Conservation (phyloP, 306 rosid genomes). For the Castanospermum australe region DNA sequence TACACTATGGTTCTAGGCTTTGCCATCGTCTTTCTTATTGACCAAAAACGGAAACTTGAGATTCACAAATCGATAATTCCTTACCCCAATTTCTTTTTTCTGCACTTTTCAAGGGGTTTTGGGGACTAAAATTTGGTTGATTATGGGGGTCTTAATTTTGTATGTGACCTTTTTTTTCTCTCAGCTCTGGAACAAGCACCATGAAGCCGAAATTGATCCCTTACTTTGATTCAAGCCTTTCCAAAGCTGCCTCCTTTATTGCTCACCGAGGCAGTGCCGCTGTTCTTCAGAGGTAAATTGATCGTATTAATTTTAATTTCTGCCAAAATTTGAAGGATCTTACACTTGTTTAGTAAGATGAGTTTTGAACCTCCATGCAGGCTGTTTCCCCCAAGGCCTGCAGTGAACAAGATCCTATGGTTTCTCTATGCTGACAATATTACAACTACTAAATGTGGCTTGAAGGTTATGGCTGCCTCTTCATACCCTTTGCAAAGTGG, state of each 20-base stretch:
- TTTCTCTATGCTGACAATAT: constrained; percentile 57
- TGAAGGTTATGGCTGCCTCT: constrained; percentile 73
- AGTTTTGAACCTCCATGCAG: constrained; percentile 27
- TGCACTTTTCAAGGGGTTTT: not conserved
- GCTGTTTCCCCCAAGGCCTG: constrained; percentile 55
- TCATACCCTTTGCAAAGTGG: constrained; percentile 56
- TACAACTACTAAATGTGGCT: constrained; percentile 57
- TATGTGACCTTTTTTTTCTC: not conserved
- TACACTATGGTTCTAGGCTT: not conserved
- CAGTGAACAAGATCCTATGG: constrained; percentile 45
- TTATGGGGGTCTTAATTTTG: not conserved
- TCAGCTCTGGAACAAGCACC: constrained; percentile 62
- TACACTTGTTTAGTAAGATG: not conserved
- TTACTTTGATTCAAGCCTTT: constrained; percentile 59
- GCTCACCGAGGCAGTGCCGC: constrained; percentile 50
- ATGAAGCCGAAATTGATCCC: constrained; percentile 69
- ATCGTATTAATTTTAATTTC: not conserved
- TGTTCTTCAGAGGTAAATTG: constrained; percentile 47
- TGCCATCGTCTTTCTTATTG: not conserved
- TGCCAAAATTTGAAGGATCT: not conserved
- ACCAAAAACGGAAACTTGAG: not conserved
- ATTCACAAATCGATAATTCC: not conserved
- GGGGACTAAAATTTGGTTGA: not conserved
- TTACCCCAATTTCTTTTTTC: not conserved
- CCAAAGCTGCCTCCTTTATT: constrained; percentile 47